These are phyloP conservation scores for Phlebopus sp. DNA, from an alignment of 1,284 basidiomycete species.

Conservation along the genomic window DNA sequence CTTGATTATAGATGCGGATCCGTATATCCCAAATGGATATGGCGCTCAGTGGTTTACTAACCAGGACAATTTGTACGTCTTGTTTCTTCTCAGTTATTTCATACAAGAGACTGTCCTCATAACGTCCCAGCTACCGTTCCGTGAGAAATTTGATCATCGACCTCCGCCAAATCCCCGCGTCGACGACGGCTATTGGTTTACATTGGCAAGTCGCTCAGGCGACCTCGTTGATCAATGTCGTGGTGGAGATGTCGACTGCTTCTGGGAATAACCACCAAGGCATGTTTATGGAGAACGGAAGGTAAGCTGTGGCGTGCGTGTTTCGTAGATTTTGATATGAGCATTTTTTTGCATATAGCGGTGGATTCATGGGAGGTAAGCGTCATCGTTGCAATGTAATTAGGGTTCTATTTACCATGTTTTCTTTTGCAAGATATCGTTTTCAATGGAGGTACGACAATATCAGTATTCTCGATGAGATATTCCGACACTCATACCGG, in stretches of 20 bases:
- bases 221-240: slow-evolving; percentile 61
- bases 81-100: background rate
- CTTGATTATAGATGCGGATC: slow-evolving; percentile 38
- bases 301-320: slow-evolving; percentile 48
- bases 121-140: slow-evolving; percentile 34
- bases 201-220: slow-evolving; percentile 83
- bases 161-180: slow-evolving; percentile 45
- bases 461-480: background rate
- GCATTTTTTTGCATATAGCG: slow-evolving; percentile 27
- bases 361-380: slow-evolving; percentile 55
- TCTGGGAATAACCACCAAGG: slow-evolving; percentile 46
- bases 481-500: background rate
- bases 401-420: slow-evolving; percentile 23
- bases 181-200: slow-evolving; percentile 54
- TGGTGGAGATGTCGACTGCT: slow-evolving; percentile 46
- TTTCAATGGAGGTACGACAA: slow-evolving; percentile 42
- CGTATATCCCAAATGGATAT: slow-evolving; percentile 37
- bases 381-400: background rate
- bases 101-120: background rate
- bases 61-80: slow-evolving; percentile 47
- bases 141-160: slow-evolving; percentile 50
- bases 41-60: slow-evolving; percentile 43
- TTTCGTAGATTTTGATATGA: background rate
- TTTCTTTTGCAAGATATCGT: slow-evolving; percentile 43
- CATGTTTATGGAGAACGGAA: slow-evolving; percentile 59